Conservation (phyloP, 179 eudicot genomes). For the Silene coronaria region DNA sequence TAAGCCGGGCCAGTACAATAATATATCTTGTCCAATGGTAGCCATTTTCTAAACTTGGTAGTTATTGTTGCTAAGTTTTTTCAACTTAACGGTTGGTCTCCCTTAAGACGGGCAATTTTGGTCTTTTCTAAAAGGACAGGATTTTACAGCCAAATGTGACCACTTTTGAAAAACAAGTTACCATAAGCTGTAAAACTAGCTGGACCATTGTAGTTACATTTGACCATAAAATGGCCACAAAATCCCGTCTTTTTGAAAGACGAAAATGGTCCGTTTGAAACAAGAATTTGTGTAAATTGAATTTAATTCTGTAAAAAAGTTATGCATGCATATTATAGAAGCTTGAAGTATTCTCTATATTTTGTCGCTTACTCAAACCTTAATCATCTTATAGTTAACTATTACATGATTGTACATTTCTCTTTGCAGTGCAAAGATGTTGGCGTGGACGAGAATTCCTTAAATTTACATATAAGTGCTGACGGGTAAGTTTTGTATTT, state of each 20-base stretch:
- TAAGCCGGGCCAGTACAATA: conserved; percentile 40
- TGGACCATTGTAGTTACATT: too few relatives aligned
- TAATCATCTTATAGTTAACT: not conserved
- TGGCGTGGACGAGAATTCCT: conserved; percentile 42
- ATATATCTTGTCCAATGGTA: conserved; percentile 61
- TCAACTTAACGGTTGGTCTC: too few relatives aligned
- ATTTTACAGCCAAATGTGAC: too few relatives aligned
- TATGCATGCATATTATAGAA: not conserved
- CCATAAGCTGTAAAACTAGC: too few relatives aligned
- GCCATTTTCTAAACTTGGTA: not conserved
- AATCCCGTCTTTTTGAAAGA: too few relatives aligned
- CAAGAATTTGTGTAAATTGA: too few relatives aligned
- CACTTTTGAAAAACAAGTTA: too few relatives aligned
- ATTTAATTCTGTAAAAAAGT: not conserved
- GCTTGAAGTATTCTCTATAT: not conserved
- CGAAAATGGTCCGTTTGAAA: too few relatives aligned
- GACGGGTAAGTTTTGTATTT: conserved; percentile 48
- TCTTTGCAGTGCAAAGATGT: conserved; percentile 71
- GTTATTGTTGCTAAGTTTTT: not conserved
- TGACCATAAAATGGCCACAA: too few relatives aligned
- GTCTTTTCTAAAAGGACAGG: too few relatives aligned
- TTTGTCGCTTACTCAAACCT: not conserved
- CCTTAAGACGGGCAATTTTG: too few relatives aligned
- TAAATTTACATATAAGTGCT: conserved; percentile 42
- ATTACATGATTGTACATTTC: not conserved